These are phyloP conservation scores for Aspergillus nanangensis DNA, from an alignment of 495 filamentous ascomycete species.

Conservation along the genomic window DNA sequence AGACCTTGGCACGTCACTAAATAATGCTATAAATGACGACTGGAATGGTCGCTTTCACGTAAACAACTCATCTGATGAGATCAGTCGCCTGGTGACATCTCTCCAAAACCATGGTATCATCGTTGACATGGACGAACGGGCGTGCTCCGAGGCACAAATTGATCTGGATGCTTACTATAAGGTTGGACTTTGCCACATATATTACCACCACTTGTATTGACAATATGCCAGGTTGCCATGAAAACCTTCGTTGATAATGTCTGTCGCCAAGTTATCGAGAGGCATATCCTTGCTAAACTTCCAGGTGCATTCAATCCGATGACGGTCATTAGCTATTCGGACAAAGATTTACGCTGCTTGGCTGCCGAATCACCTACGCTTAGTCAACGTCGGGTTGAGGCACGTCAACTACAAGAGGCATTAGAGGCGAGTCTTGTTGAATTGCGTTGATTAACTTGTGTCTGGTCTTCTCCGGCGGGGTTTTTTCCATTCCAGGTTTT, in stretches of 20 bases:
- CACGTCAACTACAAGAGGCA: slow-evolving; percentile 1
- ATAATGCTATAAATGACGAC: slow-evolving; percentile 1
- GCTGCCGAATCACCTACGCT: slow-evolving; percentile 5
- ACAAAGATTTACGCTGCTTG: slow-evolving; percentile 1
- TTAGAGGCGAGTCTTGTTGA: slow-evolving; percentile 9
- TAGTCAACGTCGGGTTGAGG: slow-evolving; percentile 3
- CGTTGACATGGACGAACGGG: slow-evolving; percentile 21
- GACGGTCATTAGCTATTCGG: slow-evolving; percentile 2
- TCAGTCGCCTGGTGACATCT: slow-evolving; percentile 9
- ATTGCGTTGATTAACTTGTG: background rate
- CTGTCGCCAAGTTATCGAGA: slow-evolving; percentile 32
- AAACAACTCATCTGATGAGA: slow-evolving; percentile 5
- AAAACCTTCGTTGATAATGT: slow-evolving; percentile 40
- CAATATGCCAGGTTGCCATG: slow-evolving; percentile 23
- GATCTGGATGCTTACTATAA: slow-evolving; percentile 29
- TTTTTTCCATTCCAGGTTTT: slow-evolving; percentile 1
- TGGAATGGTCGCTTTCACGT: slow-evolving; percentile 7
- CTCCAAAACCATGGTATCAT: slow-evolving; percentile 9
- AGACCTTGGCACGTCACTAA: background rate
- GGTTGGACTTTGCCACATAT: slow-evolving; percentile 5
- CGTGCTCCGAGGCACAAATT: slow-evolving; percentile 17
- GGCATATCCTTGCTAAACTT: slow-evolving; percentile 19
- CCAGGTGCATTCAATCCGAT: slow-evolving; percentile 1
- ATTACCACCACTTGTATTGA: background rate
- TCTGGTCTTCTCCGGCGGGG: background rate